These are phyloP conservation scores for Euphorbia pulcherrima DNA, from an alignment of 345 rosid species.

Conservation along the genomic window DNA sequence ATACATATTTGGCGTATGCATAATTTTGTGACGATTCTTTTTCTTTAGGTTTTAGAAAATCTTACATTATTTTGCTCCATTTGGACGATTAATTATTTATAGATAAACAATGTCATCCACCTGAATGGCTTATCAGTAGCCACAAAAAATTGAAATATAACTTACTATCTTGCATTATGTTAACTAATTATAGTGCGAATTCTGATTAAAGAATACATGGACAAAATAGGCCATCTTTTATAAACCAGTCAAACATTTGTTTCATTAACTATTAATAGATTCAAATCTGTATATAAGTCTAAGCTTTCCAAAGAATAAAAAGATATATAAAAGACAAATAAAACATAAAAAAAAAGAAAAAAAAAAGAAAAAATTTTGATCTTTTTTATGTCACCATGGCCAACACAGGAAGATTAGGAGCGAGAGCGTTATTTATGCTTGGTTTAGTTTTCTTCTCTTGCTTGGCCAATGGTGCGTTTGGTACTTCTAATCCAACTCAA, in stretches of 20 bases:
- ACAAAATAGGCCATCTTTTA: no score
- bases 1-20: no score
- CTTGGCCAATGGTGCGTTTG: slow-evolving; percentile 33
- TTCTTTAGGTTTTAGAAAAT: no score
- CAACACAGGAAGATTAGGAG: slow-evolving; percentile 20
- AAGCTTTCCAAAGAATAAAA: background rate
- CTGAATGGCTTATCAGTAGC: background rate
- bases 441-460: slow-evolving; percentile 34
- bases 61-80: background rate
- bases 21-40: no score
- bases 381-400: slow-evolving; percentile 36
- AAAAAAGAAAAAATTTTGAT: background rate
- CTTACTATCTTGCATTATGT: background rate
- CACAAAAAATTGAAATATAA: background rate
- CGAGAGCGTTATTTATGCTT: slow-evolving; percentile 15
- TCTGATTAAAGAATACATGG: no score
- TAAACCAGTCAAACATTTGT: background rate
- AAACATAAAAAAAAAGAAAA: background rate
- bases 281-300: background rate
- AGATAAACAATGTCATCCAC: background rate
- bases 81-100: no score
- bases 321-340: background rate
- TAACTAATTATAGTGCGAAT: background rate
- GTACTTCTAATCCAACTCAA: no score
- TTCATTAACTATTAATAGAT: background rate